phyloP scores from a whole-genome alignment of 257 asterid species.

The Misopates orontium region DNA sequence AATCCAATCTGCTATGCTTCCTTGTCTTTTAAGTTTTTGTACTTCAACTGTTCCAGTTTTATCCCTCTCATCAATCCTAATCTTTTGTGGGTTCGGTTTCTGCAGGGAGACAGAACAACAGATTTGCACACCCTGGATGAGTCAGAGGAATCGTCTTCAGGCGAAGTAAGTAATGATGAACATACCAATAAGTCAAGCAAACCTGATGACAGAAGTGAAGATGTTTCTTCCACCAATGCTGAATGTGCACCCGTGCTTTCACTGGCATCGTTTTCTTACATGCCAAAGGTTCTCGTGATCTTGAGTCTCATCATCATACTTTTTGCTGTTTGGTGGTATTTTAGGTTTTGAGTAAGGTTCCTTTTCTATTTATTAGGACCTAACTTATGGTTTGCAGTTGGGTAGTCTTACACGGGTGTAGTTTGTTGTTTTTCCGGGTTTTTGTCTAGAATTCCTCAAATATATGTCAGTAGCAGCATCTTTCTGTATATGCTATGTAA shows the following conservation, averaged over 20 bases:
- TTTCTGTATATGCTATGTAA: slow-evolving; percentile 29
- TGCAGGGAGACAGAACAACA: slow-evolving; percentile 52
- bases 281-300: slow-evolving; percentile 51
- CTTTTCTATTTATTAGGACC: slow-evolving; percentile 27
- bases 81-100: slow-evolving; percentile 17
- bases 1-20: too few relatives aligned
- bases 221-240: slow-evolving; percentile 19
- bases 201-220: slow-evolving; percentile 19
- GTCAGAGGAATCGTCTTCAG: slow-evolving; percentile 24
- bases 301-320: slow-evolving; percentile 40
- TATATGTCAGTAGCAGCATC: neutral
- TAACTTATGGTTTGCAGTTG: slow-evolving; percentile 27
- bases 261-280: slow-evolving; percentile 28
- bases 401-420: slow-evolving; percentile 22
- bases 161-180: slow-evolving; percentile 17
- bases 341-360: slow-evolving; percentile 22
- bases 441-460: slow-evolving; percentile 17
- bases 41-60: too few relatives aligned
- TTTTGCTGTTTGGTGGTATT: slow-evolving; percentile 42
- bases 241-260: slow-evolving; percentile 18
- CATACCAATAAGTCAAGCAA: slow-evolving; percentile 24
- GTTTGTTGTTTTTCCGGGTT: slow-evolving; percentile 2
- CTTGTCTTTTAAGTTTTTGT: too few relatives aligned
- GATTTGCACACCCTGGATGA: slow-evolving; percentile 21
- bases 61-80: neutral